Evolutionary conservation across 2,329 filamentous ascomycete species (phyloP).

Genomic region (Rosellinia necatrix): DNA sequence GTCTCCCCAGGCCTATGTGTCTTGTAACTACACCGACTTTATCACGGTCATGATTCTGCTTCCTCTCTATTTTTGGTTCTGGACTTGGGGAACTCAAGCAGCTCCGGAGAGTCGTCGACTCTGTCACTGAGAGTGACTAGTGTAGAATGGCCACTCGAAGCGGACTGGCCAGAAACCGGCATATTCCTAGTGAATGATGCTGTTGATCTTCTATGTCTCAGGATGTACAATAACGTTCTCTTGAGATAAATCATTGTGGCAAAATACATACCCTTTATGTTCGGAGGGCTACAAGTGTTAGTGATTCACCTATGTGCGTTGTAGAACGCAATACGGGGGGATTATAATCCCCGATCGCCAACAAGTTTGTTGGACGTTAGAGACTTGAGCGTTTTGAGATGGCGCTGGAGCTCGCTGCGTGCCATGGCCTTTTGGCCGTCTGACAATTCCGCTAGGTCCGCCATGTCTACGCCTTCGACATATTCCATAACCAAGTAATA

Average conservation of each 20-base stretch:
- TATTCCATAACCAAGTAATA: slow-evolving; percentile 40
- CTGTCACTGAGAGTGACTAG: background rate
- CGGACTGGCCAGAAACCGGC: background rate
- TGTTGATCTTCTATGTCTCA: background rate
- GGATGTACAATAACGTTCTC: background rate
- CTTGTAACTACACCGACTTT: background rate
- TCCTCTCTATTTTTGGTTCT: background rate
- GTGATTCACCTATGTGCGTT: background rate
- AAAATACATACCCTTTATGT: background rate
- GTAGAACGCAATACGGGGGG: background rate
- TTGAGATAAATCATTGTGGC: background rate
- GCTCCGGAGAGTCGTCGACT: background rate
- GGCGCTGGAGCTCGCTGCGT: slow-evolving; percentile 34
- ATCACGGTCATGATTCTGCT: background rate
- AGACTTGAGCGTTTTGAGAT: slow-evolving; percentile 32
- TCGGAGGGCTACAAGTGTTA: background rate
- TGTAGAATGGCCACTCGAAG: background rate
- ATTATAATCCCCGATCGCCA: slow-evolving; percentile 38
- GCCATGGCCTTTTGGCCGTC: slow-evolving; percentile 36
- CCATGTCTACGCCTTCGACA: slow-evolving; percentile 40
- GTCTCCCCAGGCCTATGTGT: no score
- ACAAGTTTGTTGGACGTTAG: slow-evolving; percentile 38
- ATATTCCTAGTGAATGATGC: background rate
- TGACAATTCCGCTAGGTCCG: slow-evolving; percentile 34
- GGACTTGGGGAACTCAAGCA: background rate